These are phyloP conservation scores for Quercus cerris DNA, from an alignment of 306 rosid genomes.

Conservation along the genomic window DNA sequence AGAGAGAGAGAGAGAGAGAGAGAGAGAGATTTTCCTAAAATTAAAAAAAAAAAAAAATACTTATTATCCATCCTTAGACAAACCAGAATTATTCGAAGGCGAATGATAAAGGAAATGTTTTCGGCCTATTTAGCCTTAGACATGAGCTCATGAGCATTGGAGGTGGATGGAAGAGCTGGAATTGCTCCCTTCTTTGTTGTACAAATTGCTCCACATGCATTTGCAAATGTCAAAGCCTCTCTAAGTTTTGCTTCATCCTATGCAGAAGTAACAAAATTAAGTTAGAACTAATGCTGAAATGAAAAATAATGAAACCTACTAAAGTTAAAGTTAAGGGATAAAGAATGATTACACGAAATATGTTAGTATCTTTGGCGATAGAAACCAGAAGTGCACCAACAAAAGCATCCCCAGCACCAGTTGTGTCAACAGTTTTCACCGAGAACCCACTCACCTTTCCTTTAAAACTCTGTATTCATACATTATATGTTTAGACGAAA, in stretches of 20 bases:
- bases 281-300: not conserved
- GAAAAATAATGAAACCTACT: not conserved
- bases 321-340: not conserved
- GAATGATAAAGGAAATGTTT: not conserved
- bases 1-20: no score
- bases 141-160: conserved; percentile 39
- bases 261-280: not conserved
- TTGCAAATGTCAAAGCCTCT: conserved; percentile 51
- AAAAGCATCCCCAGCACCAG: conserved; percentile 81
- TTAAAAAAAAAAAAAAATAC: not conserved
- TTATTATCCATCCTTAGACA: not conserved
- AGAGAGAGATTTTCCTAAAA: not conserved
- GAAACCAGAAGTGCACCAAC: conserved; percentile 49
- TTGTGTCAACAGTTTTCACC: conserved; percentile 55
- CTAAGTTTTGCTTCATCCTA: conserved; percentile 53
- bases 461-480: conserved; percentile 40
- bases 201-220: conserved; percentile 69
- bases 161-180: conserved; percentile 61
- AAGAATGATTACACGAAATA: conserved; percentile 36
- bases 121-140: conserved; percentile 25
- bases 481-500: not conserved
- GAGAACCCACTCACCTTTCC: conserved; percentile 55
- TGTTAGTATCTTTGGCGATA: conserved; percentile 37
- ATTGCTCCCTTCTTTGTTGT: conserved; percentile 67
- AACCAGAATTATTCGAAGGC: not conserved